Evolutionary conservation across 495 filamentous ascomycete genomes (phyloP).

Genomic region (Penicillium flavigenum): DNA sequence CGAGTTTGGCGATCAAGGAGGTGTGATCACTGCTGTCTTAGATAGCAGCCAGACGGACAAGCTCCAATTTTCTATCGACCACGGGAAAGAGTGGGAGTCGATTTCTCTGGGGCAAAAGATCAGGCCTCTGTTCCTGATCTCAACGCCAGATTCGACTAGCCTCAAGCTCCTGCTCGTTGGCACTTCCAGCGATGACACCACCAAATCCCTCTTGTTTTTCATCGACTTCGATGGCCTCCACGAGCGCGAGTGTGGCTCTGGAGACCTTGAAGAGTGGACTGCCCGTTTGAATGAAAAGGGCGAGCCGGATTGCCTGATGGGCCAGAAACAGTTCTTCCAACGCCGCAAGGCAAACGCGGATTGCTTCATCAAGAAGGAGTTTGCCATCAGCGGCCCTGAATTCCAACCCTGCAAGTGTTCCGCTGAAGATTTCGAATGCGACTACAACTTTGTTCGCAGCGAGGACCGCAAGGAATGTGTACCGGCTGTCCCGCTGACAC

Average conservation of each 20-base stretch:
- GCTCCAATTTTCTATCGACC: conserved; percentile 79
- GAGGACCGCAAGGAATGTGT: conserved; percentile 66
- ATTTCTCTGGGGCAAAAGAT: conserved; percentile 61
- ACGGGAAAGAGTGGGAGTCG: conserved; percentile 76
- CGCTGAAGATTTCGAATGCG: conserved; percentile 86
- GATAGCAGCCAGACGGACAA: conserved; percentile 64
- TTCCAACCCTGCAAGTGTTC: conserved; percentile 76
- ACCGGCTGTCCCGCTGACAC: conserved; percentile 49
- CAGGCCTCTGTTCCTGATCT: conserved; percentile 69
- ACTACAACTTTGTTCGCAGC: conserved; percentile 75
- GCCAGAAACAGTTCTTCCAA: conserved; percentile 79
- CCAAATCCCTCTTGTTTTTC: conserved; percentile 58
- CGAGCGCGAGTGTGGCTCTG: conserved; percentile 72
- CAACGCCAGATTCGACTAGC: conserved; percentile 84
- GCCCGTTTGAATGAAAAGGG: conserved; percentile 78
- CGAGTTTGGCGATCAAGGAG: conserved; percentile 90
- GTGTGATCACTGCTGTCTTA: conserved; percentile 75
- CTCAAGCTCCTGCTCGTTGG: conserved; percentile 81
- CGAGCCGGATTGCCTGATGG: conserved; percentile 88
- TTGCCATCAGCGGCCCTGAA: conserved; percentile 65
- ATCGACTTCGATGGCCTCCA: conserved; percentile 83
- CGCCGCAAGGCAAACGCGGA: conserved; percentile 80
- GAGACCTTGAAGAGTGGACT: conserved; percentile 84
- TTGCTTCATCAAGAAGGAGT: conserved; percentile 85
- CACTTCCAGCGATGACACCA: conserved; percentile 35